Evolutionary conservation across 202 grass and related monocot species (phyloP).

Genomic region (Setaria viridis): DNA sequence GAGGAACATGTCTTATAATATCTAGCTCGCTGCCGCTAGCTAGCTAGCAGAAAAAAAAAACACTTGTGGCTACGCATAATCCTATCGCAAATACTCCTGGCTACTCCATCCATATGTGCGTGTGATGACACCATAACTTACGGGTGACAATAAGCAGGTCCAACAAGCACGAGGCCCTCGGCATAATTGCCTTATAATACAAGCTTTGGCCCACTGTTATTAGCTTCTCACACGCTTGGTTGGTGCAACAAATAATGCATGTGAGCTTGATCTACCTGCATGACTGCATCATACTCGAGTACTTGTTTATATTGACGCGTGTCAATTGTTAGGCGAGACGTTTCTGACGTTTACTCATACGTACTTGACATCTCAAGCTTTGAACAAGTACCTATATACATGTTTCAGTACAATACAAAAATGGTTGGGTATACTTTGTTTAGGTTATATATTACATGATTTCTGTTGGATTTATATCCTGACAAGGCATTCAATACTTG

Average conservation of each 20-base stretch:
- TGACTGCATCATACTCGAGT: not conserved
- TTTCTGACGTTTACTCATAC: not conserved
- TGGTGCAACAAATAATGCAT: conserved; percentile 11
- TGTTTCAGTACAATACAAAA: conserved; percentile 36
- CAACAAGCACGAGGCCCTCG: not conserved
- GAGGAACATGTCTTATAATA: not conserved
- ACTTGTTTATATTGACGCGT: not conserved
- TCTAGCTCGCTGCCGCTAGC: not conserved
- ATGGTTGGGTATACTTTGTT: not conserved
- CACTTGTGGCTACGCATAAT: not conserved
- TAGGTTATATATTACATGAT: not conserved
- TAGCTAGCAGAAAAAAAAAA: not conserved
- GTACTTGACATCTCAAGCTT: not conserved
- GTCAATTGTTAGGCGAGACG: not conserved
- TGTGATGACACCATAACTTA: not conserved
- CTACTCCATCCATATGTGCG: not conserved
- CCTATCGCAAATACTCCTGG: not conserved
- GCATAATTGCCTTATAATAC: conserved; percentile 41
- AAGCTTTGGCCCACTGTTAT: not conserved
- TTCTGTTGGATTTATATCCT: not conserved
- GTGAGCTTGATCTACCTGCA: conserved; percentile 9
- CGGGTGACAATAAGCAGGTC: not conserved
- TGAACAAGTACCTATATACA: not conserved
- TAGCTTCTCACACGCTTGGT: conserved; percentile 17
- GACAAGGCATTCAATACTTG: not conserved